A percentile compares a stretch with the other conserved stretches of the same genome.
These are phyloP conservation scores for Tubosaeta sp. DNA, from an alignment of 768 basidiomycete genomes.

Conservation along the genomic window DNA sequence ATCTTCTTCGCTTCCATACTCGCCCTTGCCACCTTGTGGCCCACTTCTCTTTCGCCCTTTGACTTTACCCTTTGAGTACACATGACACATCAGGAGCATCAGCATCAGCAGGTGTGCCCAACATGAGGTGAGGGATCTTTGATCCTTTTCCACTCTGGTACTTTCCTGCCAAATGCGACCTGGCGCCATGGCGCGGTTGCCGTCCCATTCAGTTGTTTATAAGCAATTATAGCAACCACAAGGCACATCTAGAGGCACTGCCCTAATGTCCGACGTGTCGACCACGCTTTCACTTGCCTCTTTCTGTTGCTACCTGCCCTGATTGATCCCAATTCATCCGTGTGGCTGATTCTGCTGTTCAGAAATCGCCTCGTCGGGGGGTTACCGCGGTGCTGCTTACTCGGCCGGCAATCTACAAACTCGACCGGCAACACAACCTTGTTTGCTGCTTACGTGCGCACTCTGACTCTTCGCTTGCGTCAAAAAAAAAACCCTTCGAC, in stretches of 20 bases:
- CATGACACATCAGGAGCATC: slow-evolving; percentile 13
- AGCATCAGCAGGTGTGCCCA: slow-evolving; percentile 28
- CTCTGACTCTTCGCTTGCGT: slow-evolving; percentile 5
- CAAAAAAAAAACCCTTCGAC: neutral
- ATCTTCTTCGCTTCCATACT: slow-evolving; percentile 23
- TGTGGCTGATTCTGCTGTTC: slow-evolving; percentile 20
- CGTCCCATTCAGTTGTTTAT: slow-evolving; percentile 25
- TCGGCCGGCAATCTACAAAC: slow-evolving; percentile 13
- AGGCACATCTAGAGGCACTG: slow-evolving; percentile 24
- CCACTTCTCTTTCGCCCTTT: slow-evolving; percentile 24
- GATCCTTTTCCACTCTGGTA: slow-evolving; percentile 16
- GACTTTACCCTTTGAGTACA: slow-evolving; percentile 20
- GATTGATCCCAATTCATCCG: slow-evolving; percentile 17
- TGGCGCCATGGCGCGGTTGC: slow-evolving; percentile 22
- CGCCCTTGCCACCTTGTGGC: slow-evolving; percentile 15
- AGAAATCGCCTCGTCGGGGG: slow-evolving; percentile 5
- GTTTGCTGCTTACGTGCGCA: slow-evolving; percentile 20
- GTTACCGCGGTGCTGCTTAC: slow-evolving; percentile 6
- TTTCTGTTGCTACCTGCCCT: slow-evolving; percentile 15
- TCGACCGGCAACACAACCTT: slow-evolving; percentile 3
- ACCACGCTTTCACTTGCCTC: slow-evolving; percentile 19
- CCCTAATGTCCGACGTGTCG: slow-evolving; percentile 30
- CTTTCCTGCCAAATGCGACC: slow-evolving; percentile 19
- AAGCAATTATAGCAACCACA: slow-evolving; percentile 20
- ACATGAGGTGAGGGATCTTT: slow-evolving; percentile 32